Percentiles rank a stretch among this genome's conserved stretches.
These are phyloP conservation scores for Solanum paucissectum DNA, from an alignment of 257 asterid species.

Conservation along the genomic window DNA sequence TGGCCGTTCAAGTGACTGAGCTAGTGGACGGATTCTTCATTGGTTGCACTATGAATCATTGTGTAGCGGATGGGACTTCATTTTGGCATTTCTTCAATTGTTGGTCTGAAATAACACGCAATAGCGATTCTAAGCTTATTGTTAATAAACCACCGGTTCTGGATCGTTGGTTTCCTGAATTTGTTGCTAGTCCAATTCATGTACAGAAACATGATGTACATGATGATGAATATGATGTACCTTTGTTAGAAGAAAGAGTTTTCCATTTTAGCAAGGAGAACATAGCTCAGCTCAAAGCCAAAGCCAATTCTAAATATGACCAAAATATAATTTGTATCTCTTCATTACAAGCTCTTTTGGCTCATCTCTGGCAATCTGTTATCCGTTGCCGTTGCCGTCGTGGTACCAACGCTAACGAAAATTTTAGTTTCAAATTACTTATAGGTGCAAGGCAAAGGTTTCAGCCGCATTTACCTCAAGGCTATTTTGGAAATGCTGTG, in stretches of 20 bases:
- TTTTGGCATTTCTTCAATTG: conserved; percentile 43
- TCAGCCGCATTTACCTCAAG: conserved; percentile 14
- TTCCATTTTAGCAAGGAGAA: conserved; percentile 19
- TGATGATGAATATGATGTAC: neutral
- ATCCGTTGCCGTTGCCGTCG: neutral
- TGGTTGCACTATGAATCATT: conserved; percentile 30
- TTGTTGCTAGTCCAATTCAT: neutral
- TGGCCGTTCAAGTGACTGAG: conserved; percentile 32
- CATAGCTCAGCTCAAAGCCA: neutral
- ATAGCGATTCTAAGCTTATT: neutral
- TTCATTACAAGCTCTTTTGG: conserved; percentile 29
- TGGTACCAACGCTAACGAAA: neutral
- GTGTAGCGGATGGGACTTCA: conserved; percentile 26
- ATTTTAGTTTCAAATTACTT: neutral
- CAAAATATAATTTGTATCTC: conserved; percentile 16
- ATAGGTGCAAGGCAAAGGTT: conserved; percentile 26
- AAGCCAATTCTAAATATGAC: neutral
- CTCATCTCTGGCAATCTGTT: conserved; percentile 26
- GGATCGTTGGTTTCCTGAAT: conserved; percentile 16
- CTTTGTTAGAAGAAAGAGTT: conserved; percentile 18
- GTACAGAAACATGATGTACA: neutral
- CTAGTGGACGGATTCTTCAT: conserved; percentile 31
- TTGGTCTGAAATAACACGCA: conserved; percentile 36
- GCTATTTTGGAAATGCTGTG: conserved; percentile 29
- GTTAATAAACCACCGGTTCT: conserved; percentile 16